phyloP scores from a whole-genome alignment of 345 rosid species.

The Luvunga scandens region DNA sequence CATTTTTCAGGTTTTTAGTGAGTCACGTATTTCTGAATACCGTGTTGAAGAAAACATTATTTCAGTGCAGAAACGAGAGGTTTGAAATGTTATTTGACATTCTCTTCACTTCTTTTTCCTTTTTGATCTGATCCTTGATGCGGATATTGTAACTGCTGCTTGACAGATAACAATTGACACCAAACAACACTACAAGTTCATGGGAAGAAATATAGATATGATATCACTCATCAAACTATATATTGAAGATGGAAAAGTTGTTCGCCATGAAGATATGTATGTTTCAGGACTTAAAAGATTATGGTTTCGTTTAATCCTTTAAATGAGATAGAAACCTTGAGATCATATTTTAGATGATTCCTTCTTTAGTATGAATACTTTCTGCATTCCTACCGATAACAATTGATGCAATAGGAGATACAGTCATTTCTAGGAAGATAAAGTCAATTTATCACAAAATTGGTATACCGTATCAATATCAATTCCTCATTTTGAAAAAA shows the following conservation, averaged over 20 bases:
- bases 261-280: conserved; percentile 91
- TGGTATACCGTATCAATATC: not conserved
- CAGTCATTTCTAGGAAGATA: not conserved
- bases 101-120: not conserved
- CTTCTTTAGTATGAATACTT: not conserved
- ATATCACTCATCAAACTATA: conserved; percentile 71
- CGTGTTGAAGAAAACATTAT: conserved; percentile 44
- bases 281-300: not conserved
- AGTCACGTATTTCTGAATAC: conserved; percentile 74
- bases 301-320: not conserved
- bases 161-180: conserved; percentile 69
- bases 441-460: not conserved
- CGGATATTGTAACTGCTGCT: not conserved
- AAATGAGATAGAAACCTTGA: not conserved
- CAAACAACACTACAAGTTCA: conserved; percentile 76
- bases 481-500: not conserved
- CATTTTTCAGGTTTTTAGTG: conserved; percentile 59
- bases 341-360: not conserved
- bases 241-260: conserved; percentile 70
- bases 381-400: not conserved
- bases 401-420: not conserved
- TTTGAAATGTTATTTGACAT: conserved; percentile 17
- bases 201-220: conserved; percentile 74
- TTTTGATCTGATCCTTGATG: not conserved
- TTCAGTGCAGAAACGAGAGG: conserved; percentile 66